Evolutionary conservation across 805 yeast genomes (phyloP), one percentile per base, ranked within the genome.

Genomic region (Ogataea saltuana): DNA sequence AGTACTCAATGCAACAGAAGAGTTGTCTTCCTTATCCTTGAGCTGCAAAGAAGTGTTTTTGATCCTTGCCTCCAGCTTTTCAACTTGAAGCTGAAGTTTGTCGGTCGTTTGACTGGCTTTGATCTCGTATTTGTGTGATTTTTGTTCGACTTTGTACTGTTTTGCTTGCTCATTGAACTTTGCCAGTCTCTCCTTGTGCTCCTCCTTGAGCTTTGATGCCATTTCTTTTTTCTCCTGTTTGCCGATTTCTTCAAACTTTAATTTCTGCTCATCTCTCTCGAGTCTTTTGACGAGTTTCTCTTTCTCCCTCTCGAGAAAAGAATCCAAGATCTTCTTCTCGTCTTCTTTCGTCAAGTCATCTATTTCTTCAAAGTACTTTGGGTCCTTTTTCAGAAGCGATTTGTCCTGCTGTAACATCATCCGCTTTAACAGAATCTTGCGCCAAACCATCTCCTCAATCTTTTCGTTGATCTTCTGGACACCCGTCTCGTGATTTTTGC

Each of bases 11-110:
- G 97, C 90, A 20, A 91, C 97, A 52, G 87, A 87, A 0, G 96
- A 87, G 61, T 90, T 90, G 60, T 89, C 97, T 61, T 91, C 96
- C 64, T 87, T 89, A 61, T 90, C 97, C 63, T 88, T 84, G 61
- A 88, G 72, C 61, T 86, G 95, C 48, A 88, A 70, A 8, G 78
- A 68, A 2, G 87, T 81, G 46, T 78, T 84, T 39, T 72, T 61
- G 33, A 88, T 84, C 53, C 97, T 74, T 45, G 76, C 77, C 39
- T 86, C 91, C 6, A 87, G 61, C 50, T 80, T 82, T 42, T 81
- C 87, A 19, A 88, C 72, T 64, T 88, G 95, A 7, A 67, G 69
- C 53, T 79, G 75, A 30, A 88, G 68, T 61, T 87, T 90, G 45
- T 86, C 97, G 16, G 81, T 79, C 3, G 75, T 69, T 13, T 57